Conservation (phyloP, 805 yeast genomes). For the Candida odintsovae region DNA sequence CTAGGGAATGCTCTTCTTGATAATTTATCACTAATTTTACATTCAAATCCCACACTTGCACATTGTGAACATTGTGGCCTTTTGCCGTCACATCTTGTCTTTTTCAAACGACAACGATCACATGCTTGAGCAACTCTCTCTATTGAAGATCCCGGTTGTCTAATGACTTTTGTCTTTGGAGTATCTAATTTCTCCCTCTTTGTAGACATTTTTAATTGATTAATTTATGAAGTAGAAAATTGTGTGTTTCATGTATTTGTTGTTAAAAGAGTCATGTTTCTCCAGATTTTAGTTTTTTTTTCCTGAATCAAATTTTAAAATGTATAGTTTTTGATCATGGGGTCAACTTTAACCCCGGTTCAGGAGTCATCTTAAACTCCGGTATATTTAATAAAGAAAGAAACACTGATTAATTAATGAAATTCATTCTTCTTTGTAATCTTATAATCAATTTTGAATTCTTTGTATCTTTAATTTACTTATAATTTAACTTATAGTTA, state of each 20-base stretch:
- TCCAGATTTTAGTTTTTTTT: too few species aligned
- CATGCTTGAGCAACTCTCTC: slow-evolving; percentile 87
- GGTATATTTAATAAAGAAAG: too few species aligned
- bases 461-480: too few species aligned
- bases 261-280: not conserved
- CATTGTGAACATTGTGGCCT: slow-evolving; percentile 75
- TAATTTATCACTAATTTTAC: slow-evolving; percentile 83
- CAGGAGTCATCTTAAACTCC: not conserved
- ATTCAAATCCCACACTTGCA: slow-evolving; percentile 77
- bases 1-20: slow-evolving; percentile 83
- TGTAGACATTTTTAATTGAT: too few species aligned
- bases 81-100: slow-evolving; percentile 73
- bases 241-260: too few species aligned
- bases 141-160: slow-evolving; percentile 59
- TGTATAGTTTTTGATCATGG: too few species aligned
- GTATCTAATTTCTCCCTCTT: slow-evolving; percentile 2
- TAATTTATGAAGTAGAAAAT: too few species aligned
- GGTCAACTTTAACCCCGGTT: not conserved
- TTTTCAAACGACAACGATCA: slow-evolving; percentile 80
- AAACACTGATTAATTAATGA: too few species aligned
- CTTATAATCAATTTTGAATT: too few species aligned
- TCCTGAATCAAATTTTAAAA: too few species aligned
- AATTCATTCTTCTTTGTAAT: too few species aligned
- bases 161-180: slow-evolving; percentile 41
- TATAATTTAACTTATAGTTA: too few species aligned